Percentiles rank a stretch among this genome's conserved stretches.
phyloP scores from a whole-genome alignment of 495 filamentous ascomycete species.

The Penicillium simplicissimum region DNA sequence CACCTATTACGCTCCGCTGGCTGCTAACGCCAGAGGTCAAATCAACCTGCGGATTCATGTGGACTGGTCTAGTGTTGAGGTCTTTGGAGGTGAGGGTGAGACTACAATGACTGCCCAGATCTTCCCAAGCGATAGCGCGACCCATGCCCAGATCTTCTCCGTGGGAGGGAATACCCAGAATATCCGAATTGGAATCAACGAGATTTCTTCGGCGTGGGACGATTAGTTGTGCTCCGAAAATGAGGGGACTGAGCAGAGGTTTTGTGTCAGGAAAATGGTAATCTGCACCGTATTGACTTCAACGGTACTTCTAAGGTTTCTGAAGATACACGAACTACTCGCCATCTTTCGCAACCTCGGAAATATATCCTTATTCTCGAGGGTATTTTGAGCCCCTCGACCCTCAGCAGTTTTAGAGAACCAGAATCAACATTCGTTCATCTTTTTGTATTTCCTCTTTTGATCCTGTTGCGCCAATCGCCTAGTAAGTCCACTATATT shows the following conservation, averaged over 20 bases:
- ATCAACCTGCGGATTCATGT: constrained; percentile 32
- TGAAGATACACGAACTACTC: too few relatives aligned
- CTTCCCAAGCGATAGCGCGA: background rate
- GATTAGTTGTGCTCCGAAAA: background rate
- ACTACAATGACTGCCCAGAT: constrained; percentile 36
- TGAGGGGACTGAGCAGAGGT: background rate
- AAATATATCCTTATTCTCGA: too few relatives aligned
- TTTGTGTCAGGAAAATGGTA: too few relatives aligned
- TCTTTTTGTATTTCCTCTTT: too few relatives aligned
- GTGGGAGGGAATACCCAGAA: background rate
- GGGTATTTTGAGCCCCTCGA: too few relatives aligned
- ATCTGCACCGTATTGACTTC: too few relatives aligned
- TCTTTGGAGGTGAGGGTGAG: constrained; percentile 37
- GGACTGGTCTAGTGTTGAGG: constrained; percentile 39
- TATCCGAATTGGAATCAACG: background rate
- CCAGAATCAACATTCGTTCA: too few relatives aligned
- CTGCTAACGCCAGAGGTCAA: constrained; percentile 13
- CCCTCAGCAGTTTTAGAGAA: too few relatives aligned
- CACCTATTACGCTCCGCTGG: constrained; percentile 29
- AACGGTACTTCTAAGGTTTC: too few relatives aligned
- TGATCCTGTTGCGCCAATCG: too few relatives aligned
- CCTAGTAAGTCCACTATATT: too few relatives aligned
- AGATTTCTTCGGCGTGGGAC: background rate
- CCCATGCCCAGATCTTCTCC: background rate
- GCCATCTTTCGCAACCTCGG: too few relatives aligned